Evolutionary conservation across 129 eudicot genomes (phyloP).

Genomic region (Saposhnikovia divaricata): DNA sequence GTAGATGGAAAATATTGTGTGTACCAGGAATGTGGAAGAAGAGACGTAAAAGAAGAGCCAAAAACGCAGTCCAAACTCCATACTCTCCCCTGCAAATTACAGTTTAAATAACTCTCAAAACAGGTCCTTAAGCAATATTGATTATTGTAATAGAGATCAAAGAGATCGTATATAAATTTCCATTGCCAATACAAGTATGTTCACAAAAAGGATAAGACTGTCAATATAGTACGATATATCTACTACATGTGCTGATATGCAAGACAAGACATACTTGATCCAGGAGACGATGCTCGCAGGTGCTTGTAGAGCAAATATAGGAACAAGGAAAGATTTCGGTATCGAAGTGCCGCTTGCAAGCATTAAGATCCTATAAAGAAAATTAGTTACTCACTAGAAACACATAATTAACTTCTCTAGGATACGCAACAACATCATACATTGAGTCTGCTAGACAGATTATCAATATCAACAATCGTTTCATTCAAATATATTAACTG

Average conservation of each 20-base stretch:
- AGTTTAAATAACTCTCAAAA: constrained; percentile 10
- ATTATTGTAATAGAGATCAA: background rate
- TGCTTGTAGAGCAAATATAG: constrained; percentile 82
- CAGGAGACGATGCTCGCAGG: constrained; percentile 66
- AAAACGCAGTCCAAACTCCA: constrained; percentile 89
- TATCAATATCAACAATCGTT: too few species aligned
- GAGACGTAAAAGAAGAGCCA: constrained; percentile 85
- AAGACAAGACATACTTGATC: constrained; percentile 62
- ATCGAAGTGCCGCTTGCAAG: constrained; percentile 65
- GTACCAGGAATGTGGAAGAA: constrained; percentile 84
- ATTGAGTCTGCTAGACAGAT: background rate
- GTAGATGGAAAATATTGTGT: background rate
- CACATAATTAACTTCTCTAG: background rate
- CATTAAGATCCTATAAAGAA: constrained; percentile 65
- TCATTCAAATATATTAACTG: too few species aligned
- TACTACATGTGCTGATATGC: too few species aligned
- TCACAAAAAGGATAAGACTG: background rate
- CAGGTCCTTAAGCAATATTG: background rate
- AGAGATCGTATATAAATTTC: background rate
- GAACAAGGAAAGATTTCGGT: constrained; percentile 78
- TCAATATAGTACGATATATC: background rate
- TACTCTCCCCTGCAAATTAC: constrained; percentile 72
- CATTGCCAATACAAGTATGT: background rate
- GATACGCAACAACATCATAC: background rate
- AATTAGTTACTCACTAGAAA: background rate